Base-by-base conservation (phyloP, 2,329 filamentous ascomycete genomes). In the Ascochyta koolunga region DNA sequence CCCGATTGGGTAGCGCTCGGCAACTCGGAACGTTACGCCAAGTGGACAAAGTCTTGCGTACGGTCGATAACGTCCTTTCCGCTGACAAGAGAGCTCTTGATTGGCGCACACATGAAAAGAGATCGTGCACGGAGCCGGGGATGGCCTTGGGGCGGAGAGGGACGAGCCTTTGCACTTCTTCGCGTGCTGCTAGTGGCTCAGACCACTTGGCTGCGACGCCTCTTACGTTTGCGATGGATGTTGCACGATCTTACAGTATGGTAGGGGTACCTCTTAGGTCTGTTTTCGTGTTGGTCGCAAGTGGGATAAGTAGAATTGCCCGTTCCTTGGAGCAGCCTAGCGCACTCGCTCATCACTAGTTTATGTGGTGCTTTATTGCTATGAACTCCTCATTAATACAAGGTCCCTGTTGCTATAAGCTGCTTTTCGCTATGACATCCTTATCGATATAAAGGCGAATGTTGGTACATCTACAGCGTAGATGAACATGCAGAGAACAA, bases 81-180 rank as follows among this genome's bases (percentile, higher is more conserved):
- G 37, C 48, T 27, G 18, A 31, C 16, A 40, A 21, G 21, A 27
- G 11, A 3, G 16, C 6, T 8, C 18, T 11, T 35, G 5, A 56
- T 59, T 64, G 56, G 55, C 40, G 16, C 45, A 15, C 24, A 29
- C 9, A 49, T 40, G 35, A 45, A 27, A 27, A 40, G 35, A 25
- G 29, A 40, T 27, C 15, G 39, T 18, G 39, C 51, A 49, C 40
- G 15, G 44, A 44, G 40, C 45, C 24, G 39, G 39, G 39, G 19
- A 36, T 33, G 35, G 21, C 10, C 52, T 53, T 60, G 53, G 40
- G 43, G 57, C 39, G 54, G 54, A 48, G 59, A 48, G 58, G 47
- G 39, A 52, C 39, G 31, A 56, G 24, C 50, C 31, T 57, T 58
- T 51, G 55, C 51, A 42, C 40, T 59, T 59, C 51, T 54, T 62